Conservation (phyloP, 805 yeast species). For the Candida golubevii region DNA sequence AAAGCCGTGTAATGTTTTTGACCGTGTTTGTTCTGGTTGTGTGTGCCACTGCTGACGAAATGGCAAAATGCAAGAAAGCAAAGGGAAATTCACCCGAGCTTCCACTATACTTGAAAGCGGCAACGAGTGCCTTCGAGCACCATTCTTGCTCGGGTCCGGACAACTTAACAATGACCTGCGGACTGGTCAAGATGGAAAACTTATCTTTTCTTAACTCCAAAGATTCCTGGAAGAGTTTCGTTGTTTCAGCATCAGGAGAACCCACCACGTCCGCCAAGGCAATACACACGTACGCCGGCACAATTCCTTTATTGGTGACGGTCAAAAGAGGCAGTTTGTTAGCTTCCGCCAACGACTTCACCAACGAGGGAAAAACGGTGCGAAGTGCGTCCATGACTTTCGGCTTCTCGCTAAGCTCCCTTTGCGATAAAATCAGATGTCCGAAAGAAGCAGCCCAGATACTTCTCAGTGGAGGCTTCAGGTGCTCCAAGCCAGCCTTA, state of each 20-base stretch:
- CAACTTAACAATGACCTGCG: conserved; percentile 50
- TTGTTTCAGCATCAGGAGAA: conserved; percentile 17
- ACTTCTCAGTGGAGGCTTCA: conserved; percentile 58
- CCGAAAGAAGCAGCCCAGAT: conserved; percentile 63
- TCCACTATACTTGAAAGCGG: conserved; percentile 22
- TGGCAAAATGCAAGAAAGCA: conserved; percentile 45
- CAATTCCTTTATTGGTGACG: conserved; percentile 47
- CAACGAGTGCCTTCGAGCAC: conserved; percentile 46
- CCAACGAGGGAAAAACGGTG: conserved; percentile 21
- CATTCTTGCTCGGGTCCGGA: conserved; percentile 46
- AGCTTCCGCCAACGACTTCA: conserved; percentile 39
- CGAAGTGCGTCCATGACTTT: conserved; percentile 6
- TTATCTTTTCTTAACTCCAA: conserved; percentile 35
- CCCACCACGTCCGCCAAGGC: conserved; percentile 18
- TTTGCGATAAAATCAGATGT: conserved; percentile 16
- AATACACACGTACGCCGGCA: conserved; percentile 51
- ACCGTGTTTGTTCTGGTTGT: conserved; percentile 33
- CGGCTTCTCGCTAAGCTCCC: background rate
- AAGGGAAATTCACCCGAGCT: conserved; percentile 32
- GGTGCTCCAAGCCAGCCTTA: conserved; percentile 59
- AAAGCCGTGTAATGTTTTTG: conserved; percentile 27
- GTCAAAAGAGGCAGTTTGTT: conserved; percentile 50
- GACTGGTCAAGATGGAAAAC: conserved; percentile 46
- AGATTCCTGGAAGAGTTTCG: conserved; percentile 27
- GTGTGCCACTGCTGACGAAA: conserved; percentile 38